phyloP scores from a whole-genome alignment of 1,139 yeast species.

The Taphrina betulina region DNA sequence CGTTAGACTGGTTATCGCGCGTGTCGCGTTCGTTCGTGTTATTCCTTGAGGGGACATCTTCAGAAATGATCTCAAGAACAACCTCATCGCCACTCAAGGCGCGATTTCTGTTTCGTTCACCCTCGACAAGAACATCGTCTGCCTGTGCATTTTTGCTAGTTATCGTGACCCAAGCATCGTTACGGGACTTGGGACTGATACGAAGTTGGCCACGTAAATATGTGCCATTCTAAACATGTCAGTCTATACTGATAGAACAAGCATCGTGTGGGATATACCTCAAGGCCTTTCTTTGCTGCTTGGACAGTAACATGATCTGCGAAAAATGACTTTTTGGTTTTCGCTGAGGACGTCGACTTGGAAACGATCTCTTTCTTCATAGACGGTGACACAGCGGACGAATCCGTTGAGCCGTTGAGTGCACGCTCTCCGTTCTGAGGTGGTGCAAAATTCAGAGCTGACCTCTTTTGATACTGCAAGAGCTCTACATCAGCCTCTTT shows the following conservation, averaged over 20 bases:
- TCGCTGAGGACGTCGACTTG: no score
- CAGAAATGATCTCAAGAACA: constrained; percentile 91
- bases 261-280: constrained; percentile 1
- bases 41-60: constrained; percentile 60
- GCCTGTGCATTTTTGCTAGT: constrained; percentile 82
- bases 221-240: constrained; percentile 10
- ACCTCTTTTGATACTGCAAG: background rate
- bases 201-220: constrained; percentile 64
- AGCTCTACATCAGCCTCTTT: constrained; percentile 1
- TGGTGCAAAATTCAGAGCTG: background rate
- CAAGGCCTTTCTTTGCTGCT: constrained; percentile 13
- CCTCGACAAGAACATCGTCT: constrained; percentile 95
- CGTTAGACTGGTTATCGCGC: background rate
- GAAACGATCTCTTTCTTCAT: no score
- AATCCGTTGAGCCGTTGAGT: background rate
- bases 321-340: background rate
- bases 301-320: constrained; percentile 6
- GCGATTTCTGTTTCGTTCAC: constrained; percentile 96
- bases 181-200: constrained; percentile 90
- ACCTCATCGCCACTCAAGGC: constrained; percentile 96
- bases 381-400: background rate
- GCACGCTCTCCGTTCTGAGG: background rate
- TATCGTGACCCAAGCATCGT: constrained; percentile 96
- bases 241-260: background rate
- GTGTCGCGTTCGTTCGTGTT: background rate